Percentiles rank a stretch among this genome's conserved stretches.
These are phyloP conservation scores for Rosa chinensis DNA, from an alignment of 306 rosid genomes.

Conservation along the genomic window DNA sequence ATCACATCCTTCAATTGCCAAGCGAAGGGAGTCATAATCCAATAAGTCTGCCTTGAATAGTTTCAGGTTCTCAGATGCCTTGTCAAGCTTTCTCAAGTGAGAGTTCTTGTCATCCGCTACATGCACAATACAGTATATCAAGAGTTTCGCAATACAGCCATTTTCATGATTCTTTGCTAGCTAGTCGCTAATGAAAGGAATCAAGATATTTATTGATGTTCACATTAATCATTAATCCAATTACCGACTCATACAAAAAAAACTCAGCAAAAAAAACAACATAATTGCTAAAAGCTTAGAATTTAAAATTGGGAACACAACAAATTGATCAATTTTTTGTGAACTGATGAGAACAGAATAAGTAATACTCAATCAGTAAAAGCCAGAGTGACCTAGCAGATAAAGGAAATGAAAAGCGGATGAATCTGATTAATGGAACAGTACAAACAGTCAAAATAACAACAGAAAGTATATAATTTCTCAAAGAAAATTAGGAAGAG, in stretches of 20 bases:
- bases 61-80: conserved; percentile 33
- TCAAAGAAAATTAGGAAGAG: neutral
- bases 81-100: conserved; percentile 36
- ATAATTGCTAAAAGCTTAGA: neutral
- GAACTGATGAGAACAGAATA: too few relatives aligned
- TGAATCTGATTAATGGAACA: neutral
- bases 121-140: neutral
- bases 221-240: neutral
- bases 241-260: neutral
- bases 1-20: conserved; percentile 39
- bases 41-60: conserved; percentile 40
- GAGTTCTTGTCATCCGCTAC: conserved; percentile 34
- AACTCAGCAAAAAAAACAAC: neutral
- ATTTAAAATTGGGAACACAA: neutral
- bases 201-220: neutral
- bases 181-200: neutral
- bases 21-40: conserved; percentile 36
- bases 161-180: conserved; percentile 2
- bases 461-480: neutral
- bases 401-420: neutral
- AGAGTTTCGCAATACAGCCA: neutral
- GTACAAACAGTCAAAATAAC: neutral
- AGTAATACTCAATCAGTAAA: neutral
- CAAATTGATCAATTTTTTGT: neutral
- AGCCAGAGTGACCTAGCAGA: neutral